Evolutionary conservation across 768 basidiomycete genomes (phyloP).

Genomic region (Mrakia hoshinonis): DNA sequence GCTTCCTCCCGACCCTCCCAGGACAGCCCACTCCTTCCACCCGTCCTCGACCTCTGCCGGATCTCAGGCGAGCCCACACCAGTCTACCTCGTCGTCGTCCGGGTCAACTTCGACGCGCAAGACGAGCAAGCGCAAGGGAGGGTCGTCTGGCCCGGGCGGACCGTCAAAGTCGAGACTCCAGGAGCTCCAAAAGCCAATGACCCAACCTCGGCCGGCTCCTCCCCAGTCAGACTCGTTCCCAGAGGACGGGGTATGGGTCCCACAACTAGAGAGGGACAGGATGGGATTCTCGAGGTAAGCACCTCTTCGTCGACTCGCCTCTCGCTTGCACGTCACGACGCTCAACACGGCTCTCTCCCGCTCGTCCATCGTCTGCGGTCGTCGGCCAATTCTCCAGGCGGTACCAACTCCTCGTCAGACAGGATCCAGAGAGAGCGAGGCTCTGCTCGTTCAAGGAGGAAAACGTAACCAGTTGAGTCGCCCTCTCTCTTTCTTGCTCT

Average conservation of each 20-base stretch:
- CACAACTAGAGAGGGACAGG: constrained; percentile 9
- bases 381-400: background rate
- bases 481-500: background rate
- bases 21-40: no score
- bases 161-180: background rate
- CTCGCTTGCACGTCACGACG: no score
- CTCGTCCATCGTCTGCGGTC: background rate
- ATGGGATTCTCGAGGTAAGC: background rate
- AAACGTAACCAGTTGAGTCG: constrained; percentile 41
- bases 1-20: no score
- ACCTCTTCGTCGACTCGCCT: background rate
- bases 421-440: constrained; percentile 40
- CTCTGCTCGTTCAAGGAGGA: constrained; percentile 42
- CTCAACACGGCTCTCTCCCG: no score
- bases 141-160: no score
- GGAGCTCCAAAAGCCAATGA: background rate
- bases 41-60: no score
- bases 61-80: no score
- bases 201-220: no score
- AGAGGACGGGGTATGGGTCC: constrained; percentile 1
- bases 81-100: no score
- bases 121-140: no score
- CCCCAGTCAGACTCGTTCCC: background rate
- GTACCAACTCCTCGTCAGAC: constrained; percentile 34
- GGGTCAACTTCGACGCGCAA: no score